These are phyloP conservation scores for Penicillium ochrochloron DNA, from an alignment of 495 filamentous ascomycete genomes.

Conservation along the genomic window DNA sequence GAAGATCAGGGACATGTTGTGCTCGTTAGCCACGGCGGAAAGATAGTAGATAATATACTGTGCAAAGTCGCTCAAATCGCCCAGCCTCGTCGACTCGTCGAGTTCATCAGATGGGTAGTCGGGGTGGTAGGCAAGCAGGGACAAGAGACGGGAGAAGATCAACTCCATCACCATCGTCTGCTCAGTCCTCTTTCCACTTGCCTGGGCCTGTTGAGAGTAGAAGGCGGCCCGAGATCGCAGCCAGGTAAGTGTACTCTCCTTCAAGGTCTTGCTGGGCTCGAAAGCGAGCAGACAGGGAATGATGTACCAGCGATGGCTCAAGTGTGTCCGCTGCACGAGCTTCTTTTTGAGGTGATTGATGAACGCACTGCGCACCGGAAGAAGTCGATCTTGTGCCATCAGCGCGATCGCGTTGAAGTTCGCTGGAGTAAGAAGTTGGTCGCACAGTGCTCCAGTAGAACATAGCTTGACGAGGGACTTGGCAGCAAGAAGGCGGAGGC, in stretches of 20 bases:
- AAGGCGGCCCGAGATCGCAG: conserved; percentile 71
- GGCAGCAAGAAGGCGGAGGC: conserved; percentile 80
- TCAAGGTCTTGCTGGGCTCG: conserved; percentile 73
- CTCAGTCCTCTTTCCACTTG: conserved; percentile 46
- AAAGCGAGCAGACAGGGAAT: conserved; percentile 89
- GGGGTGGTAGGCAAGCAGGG: conserved; percentile 90
- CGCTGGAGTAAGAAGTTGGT: conserved; percentile 69
- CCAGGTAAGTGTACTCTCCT: conserved; percentile 81
- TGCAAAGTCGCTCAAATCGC: conserved; percentile 77
- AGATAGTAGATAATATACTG: conserved; percentile 91
- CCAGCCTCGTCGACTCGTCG: conserved; percentile 58
- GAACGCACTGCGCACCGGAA: conserved; percentile 76
- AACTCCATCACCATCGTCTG: conserved; percentile 74
- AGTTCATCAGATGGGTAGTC: conserved; percentile 67
- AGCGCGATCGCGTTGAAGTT: conserved; percentile 82
- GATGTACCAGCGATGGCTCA: conserved; percentile 74
- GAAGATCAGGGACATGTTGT: conserved; percentile 87
- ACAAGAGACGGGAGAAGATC: conserved; percentile 82
- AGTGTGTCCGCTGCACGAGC: conserved; percentile 56
- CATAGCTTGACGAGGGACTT: conserved; percentile 85
- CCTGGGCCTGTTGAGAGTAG: conserved; percentile 47
- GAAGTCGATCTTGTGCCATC: conserved; percentile 76
- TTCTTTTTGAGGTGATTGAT: conserved; percentile 84
- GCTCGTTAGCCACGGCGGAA: conserved; percentile 76
- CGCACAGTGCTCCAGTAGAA: conserved; percentile 66